These are phyloP conservation scores for Eucalyptus polybractea DNA, from an alignment of 345 rosid species.

Conservation along the genomic window DNA sequence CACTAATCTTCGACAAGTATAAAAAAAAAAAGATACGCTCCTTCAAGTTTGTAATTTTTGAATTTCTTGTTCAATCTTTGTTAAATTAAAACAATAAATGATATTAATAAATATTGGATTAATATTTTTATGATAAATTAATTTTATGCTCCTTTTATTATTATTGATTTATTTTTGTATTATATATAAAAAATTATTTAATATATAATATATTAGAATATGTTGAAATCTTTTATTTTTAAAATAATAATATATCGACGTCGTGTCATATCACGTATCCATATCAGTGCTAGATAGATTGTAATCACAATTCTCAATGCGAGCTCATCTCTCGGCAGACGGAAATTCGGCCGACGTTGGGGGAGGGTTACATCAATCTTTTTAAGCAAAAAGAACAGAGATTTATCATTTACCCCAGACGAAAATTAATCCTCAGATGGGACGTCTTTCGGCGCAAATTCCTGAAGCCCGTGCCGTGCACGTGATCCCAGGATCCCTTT, in stretches of 20 bases:
- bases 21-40: accelerated
- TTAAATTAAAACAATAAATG: too few relatives aligned
- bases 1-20: too few relatives aligned
- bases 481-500: neutral
- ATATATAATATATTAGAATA: accelerated
- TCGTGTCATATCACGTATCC: accelerated
- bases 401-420: neutral
- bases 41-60: too few relatives aligned
- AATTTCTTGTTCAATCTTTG: too few relatives aligned
- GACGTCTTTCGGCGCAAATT: neutral
- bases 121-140: too few relatives aligned
- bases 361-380: neutral
- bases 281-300: accelerated
- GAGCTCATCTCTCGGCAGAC: neutral
- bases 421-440: neutral
- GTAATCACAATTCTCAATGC: neutral
- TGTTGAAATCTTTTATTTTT: too few relatives aligned
- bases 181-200: too few relatives aligned
- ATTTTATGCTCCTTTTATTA: too few relatives aligned
- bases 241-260: accelerated
- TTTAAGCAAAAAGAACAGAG: neutral
- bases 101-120: too few relatives aligned
- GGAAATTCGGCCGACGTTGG: neutral
- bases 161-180: too few relatives aligned
- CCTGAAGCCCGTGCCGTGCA: neutral